Evolutionary conservation across 2,329 filamentous ascomycete genomes (phyloP), one percentile per base, ranked within the genome.

Genomic region (Podosphaera xanthii): DNA sequence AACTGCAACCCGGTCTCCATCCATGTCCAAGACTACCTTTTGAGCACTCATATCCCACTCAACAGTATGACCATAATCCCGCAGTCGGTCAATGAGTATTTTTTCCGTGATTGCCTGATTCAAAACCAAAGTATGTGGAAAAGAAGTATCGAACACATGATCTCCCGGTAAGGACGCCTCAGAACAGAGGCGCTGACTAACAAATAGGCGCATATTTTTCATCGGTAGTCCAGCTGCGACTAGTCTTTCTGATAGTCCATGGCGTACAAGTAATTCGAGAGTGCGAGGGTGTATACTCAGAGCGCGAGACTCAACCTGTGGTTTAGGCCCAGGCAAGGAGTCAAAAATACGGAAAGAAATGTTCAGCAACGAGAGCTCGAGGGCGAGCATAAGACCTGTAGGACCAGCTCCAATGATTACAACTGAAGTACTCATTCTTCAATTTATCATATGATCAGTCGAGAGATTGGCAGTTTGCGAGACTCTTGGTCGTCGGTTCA

Each of bases 281-380:
- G 89, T 94, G 46, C 90, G 83, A 44, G 89, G 89, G 72, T 95
- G 89, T 60, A 96, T 94, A 62, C 88, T 89, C 71, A 95, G 89
- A 59, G 89, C 90, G 63, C 89, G 86, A 58, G 89, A 70, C 72
- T 60, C 72, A 22, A 12, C 14, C 34, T 5, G 69, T 57, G 71
- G 66, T 10, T 69, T 71, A 10, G 69, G 70, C 10, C 59, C 59
- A 3, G 64, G 59, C 4, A 60, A 61, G 55, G 69, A 68, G 60
- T 74, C 71, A 58, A 75, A 64, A 61, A 74, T 70, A 60, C 71
- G 69, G 62, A 72, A 71, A 34, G 69, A 64, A 1, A 70, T 63
- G 2, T 67, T 58, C 35, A 71, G 68, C 5, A 64, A 61, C 31
- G 68, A 62, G 22, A 73, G 67, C 62, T 72, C 69, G 7, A 74